phyloP scores from a whole-genome alignment of 495 filamentous ascomycete genomes.

The Cudoniella acicularis region DNA sequence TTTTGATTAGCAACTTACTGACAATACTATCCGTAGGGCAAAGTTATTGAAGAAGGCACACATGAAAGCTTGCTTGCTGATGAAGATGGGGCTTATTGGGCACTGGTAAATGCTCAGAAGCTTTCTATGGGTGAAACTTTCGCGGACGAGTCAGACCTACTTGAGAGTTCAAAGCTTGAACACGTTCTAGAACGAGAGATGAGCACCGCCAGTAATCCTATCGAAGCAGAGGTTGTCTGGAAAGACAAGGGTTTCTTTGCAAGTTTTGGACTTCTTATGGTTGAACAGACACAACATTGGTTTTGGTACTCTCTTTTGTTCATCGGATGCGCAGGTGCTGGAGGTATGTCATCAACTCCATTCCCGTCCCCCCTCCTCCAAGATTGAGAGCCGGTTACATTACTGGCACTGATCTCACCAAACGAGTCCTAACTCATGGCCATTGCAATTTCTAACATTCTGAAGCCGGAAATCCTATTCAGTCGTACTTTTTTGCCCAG shows the following conservation, averaged over 20 bases:
- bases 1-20: not conserved
- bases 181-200: not conserved
- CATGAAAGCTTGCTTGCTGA: constrained; percentile 60
- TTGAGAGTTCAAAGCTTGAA: not conserved
- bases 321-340: constrained; percentile 17
- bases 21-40: constrained; percentile 30
- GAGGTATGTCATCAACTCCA: not conserved
- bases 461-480: constrained; percentile 39
- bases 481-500: constrained; percentile 47
- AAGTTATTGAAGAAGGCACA: constrained; percentile 63
- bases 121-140: constrained; percentile 31
- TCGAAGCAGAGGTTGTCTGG: not conserved
- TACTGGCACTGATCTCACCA: no score
- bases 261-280: constrained; percentile 21
- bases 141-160: constrained; percentile 13
- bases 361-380: no score
- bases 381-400: no score
- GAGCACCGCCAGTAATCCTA: constrained; percentile 8
- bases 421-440: no score
- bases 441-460: no score
- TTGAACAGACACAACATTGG: constrained; percentile 14
- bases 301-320: constrained; percentile 24
- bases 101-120: constrained; percentile 51
- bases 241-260: constrained; percentile 16
- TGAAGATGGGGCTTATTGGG: constrained; percentile 47